phyloP scores from a whole-genome alignment of 768 basidiomycete species.

The Porphyrellus cyaneotinctus region DNA sequence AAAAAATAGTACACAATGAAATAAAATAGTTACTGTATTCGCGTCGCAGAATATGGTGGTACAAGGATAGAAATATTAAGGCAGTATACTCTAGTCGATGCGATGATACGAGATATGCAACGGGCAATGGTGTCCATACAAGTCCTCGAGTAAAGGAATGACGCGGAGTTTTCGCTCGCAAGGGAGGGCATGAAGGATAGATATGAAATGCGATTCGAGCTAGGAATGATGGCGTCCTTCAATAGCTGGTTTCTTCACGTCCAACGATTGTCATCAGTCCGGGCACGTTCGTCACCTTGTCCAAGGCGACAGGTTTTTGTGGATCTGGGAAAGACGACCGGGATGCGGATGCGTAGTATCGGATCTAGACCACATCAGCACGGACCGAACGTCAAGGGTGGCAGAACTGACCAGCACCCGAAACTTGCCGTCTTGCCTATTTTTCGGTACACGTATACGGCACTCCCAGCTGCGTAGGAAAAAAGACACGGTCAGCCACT shows the following conservation, averaged over 20 bases:
- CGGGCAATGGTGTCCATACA: too few species aligned
- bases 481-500: constrained; percentile 1
- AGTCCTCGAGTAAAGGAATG: too few species aligned
- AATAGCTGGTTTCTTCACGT: constrained; percentile 32
- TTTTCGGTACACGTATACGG: constrained; percentile 53
- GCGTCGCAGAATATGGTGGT: not conserved
- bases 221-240: not conserved
- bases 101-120: too few species aligned
- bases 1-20: not conserved
- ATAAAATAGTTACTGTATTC: constrained; percentile 7
- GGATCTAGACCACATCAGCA: constrained; percentile 40
- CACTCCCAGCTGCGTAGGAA: constrained; percentile 58
- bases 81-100: too few species aligned
- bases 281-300: constrained; percentile 56
- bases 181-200: too few species aligned
- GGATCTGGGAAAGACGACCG: constrained; percentile 52
- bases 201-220: too few species aligned
- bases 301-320: constrained; percentile 56
- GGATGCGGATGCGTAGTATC: constrained; percentile 58
- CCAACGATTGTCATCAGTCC: constrained; percentile 72
- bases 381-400: not conserved
- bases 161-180: too few species aligned
- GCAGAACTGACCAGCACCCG: constrained; percentile 51
- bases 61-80: constrained; percentile 1
- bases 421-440: constrained; percentile 46